Evolutionary conservation across 345 rosid genomes (phyloP).

Genomic region (Isatis tinctoria): DNA sequence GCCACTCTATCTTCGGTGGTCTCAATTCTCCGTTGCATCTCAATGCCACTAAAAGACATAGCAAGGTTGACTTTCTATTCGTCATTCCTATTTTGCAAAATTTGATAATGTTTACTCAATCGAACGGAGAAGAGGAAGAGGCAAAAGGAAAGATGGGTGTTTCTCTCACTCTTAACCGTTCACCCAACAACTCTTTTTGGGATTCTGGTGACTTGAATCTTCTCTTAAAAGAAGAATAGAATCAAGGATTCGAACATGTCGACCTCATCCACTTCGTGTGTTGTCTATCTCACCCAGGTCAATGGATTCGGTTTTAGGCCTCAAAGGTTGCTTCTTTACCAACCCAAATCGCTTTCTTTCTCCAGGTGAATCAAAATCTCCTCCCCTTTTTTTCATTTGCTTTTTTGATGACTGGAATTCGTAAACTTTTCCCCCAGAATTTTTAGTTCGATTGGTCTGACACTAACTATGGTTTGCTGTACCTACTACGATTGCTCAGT

Average conservation of each 20-base stretch:
- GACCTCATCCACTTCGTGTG: slow-evolving; percentile 24
- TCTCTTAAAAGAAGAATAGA: not conserved
- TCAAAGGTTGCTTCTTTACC: slow-evolving; percentile 26
- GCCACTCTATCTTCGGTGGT: no score
- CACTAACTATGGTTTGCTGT: not conserved
- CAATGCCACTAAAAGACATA: no score
- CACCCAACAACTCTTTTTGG: not conserved
- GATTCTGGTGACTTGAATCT: slow-evolving; percentile 5
- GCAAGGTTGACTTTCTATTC: no score
- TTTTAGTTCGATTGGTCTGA: not conserved
- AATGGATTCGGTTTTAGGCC: slow-evolving; percentile 34
- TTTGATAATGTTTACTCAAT: no score
- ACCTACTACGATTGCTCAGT: not conserved
- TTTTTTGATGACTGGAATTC: not conserved
- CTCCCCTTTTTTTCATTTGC: no score
- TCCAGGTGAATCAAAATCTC: slow-evolving; percentile 1
- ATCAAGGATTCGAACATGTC: slow-evolving; percentile 21
- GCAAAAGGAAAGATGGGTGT: not conserved
- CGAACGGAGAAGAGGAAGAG: not conserved
- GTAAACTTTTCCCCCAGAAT: not conserved
- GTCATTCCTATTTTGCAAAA: no score
- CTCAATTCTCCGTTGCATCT: no score
- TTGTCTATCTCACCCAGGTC: slow-evolving; percentile 28
- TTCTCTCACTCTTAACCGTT: not conserved
- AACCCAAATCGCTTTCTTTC: slow-evolving; percentile 24